These are phyloP conservation scores for Chalaropsis thielavioides DNA, from an alignment of 2,329 filamentous ascomycete species.

Conservation along the genomic window DNA sequence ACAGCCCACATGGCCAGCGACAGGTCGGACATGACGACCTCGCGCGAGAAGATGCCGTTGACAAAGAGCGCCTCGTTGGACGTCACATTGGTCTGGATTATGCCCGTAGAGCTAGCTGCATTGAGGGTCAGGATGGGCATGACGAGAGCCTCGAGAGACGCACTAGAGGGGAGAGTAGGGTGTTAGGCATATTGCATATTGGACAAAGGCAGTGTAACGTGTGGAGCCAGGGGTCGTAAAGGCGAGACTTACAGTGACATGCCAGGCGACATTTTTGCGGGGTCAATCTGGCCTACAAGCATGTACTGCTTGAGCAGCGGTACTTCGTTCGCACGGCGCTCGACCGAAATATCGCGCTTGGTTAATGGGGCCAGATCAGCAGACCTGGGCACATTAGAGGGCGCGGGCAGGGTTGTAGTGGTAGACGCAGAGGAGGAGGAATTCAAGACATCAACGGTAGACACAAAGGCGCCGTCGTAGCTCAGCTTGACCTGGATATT, in stretches of 20 bases:
- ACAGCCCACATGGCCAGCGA: constrained; percentile 36
- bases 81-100: constrained; percentile 49
- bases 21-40: constrained; percentile 38
- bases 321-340: constrained; percentile 16
- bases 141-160: constrained; percentile 46
- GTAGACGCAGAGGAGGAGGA: constrained; percentile 19
- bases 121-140: constrained; percentile 54
- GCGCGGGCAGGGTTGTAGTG: background rate
- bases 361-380: constrained; percentile 21
- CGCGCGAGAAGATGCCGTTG: constrained; percentile 51
- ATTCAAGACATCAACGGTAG: constrained; percentile 27
- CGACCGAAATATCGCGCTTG: constrained; percentile 19
- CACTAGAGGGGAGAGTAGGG: constrained; percentile 27
- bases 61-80: constrained; percentile 58
- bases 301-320: constrained; percentile 46
- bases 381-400: background rate
- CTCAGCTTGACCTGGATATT: constrained; percentile 41
- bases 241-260: constrained; percentile 44
- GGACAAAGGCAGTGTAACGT: no score
- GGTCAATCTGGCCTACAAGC: constrained; percentile 55
- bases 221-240: background rate
- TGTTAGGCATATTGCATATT: constrained; percentile 18
- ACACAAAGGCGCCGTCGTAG: constrained; percentile 41
- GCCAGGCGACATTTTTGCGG: constrained; percentile 35
- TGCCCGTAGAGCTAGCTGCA: constrained; percentile 38